Evolutionary conservation across 345 rosid genomes (phyloP), one percentile per base, ranked within the genome.

Genomic region (Citrus australasica): DNA sequence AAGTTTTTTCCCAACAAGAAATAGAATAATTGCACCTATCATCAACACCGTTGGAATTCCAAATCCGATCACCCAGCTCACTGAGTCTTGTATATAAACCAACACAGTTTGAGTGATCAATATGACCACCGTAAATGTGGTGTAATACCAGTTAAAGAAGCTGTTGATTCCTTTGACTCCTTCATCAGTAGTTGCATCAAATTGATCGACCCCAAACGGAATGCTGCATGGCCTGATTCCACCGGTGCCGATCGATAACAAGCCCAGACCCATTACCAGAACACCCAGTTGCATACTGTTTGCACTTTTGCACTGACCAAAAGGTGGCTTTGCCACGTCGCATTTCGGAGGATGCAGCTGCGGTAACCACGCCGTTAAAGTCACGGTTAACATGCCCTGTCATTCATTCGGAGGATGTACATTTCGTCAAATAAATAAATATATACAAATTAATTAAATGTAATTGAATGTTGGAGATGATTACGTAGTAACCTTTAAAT

Each of bases 151-250:
- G 21, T 91, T 95, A 78, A 80, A 95, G 81, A 90, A 95, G 77
- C 91, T 93, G 75, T 67, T 90, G 75, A 89, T 86, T 62, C 97
- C 99, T 82, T 86, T 87, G 27, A 61, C 38, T 21, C 99, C 99
- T 70, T 88, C 84, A 60, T 91, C 93, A 0, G 93, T 93, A n/a
- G 91, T 78, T 16, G 83, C 80, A 72, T 95, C 97, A 70, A 95
- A 93, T 66, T 95, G 99, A 69, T 93, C 99, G 1, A 95, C 89
- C 32, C 97, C 90, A 73, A 95, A 95, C 0, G 99, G 98, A 53
- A 93, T 86, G 79, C 92, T 87, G 75, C 96, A 90, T 0, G 99
- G 96, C 17, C 94, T 84, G 66, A 93, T 88, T 16, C 99, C 99
- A 7, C 96, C 96, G 4, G 91, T 80, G 69, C 99, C 99, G 3